Base-by-base conservation (phyloP, 208 protist genomes). In the Trypanosoma mega region DNA sequence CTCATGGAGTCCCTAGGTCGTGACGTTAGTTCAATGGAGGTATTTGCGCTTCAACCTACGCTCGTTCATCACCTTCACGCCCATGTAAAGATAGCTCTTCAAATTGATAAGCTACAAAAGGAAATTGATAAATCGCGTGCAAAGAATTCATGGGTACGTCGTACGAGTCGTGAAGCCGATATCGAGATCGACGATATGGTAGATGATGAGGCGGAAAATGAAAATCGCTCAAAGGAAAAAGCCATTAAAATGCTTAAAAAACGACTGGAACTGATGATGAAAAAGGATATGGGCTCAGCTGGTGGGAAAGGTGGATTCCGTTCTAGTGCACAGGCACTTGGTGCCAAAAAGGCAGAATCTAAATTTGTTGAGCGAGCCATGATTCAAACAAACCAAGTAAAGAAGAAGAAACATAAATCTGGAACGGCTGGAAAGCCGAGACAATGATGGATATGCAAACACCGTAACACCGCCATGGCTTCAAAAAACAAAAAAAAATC, bases 31-130 rank as follows among this genome's bases (percentile, higher is more conserved):
- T 72, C 75, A n/a, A 74, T 96, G 58, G 82, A 92, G 68, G 74
- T 71, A 21, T 96, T 93, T 59, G 73, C 85, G 27, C 51, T 96
- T 14, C 82, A 96, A 67, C 78, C 83, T 31, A 86, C 78, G 3
- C 74, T 93, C 36, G 80, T 93, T 33, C 81, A 91, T 60, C 82
- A 92, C 63, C 78, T 94, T 9, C 82, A 87, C 62, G 52, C 72
- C 6, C 85, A 91, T 60, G 66, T 96, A 23, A 74, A 76, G 58
- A 69, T 91, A 8, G 86, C 85, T 11, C 59, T 84, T 50, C 87
- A 93, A 68, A 91, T 96, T 60, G 90, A 96, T 53, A 93, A 92
- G 68, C 71, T 94, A 21, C 78, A 87, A 57, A 87, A 86, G 48
- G 86, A 92, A 64, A 82, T 96, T 59, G 73, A 78, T 51, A 96